Evolutionary conservation across 768 basidiomycete species (phyloP), one percentile per base, ranked within the genome.

Genomic region (Hericium coralloides): DNA sequence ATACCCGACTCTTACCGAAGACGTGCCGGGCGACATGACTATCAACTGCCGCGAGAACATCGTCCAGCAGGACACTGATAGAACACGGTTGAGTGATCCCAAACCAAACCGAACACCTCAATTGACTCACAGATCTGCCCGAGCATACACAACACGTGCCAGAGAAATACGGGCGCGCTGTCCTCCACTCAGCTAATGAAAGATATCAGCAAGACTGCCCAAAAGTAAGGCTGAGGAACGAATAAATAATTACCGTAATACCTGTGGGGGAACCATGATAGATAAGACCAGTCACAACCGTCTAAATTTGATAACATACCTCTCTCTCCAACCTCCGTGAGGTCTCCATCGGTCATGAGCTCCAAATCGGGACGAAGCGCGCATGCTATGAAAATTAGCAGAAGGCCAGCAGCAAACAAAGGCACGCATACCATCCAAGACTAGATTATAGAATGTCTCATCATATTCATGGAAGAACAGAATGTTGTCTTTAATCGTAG

Each of bases 401-500:
- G 48, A 3, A 20, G 39, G 26, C 45, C 12, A 12, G 12, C 4
- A 55, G 5, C 58, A 60, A 14, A 2, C 54, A n/a, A 37, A 7
- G 4, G 12, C 45, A 12, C 51, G 8, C 5, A 15, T 39, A 85
- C 89, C 88, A 73, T 93, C 89, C 4, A 94, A 69, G 4, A 94
- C 92, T 15, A 85, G 66, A 55, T 89, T 79, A 63, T 95, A 95
- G 62, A 92, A 95, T 0, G 75, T 76, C 59, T 89, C 85, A 53
- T 98, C 93, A 59, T 87, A 97, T 62, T 84, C 79, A 69, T 95
- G 89, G 10, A 86, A 92, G 72, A 98, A 98, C 37, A 91, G 66
- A 59, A 98, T 98, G 65, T 98, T 98, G 45, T 93, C 90, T 38
- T 87, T 81, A 52, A 98, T 80, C 2, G 89, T 85, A 0, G 90